phyloP scores from a whole-genome alignment of 108 stramenopile genomes.

The Skeletonema costatum region DNA sequence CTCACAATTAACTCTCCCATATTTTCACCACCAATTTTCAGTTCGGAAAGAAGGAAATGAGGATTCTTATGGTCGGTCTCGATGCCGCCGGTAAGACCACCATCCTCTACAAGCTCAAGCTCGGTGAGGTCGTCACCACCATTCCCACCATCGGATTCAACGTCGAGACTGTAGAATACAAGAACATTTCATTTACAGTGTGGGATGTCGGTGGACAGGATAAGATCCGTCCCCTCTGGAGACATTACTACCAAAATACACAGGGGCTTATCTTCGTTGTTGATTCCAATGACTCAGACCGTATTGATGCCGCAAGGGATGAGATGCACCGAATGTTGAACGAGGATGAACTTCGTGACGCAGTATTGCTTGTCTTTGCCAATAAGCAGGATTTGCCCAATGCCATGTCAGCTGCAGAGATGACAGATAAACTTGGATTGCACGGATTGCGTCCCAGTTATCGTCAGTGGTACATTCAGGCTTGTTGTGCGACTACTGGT shows the following conservation, averaged over 20 bases:
- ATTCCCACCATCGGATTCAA: constrained; percentile 99
- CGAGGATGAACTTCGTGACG: constrained; percentile 95
- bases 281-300: constrained; percentile 97
- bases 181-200: constrained; percentile 93
- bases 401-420: constrained; percentile 94
- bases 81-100: constrained; percentile 99
- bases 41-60: constrained; percentile 99
- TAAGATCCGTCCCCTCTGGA: constrained; percentile 98
- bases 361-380: constrained; percentile 95
- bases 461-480: constrained; percentile 98
- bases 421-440: constrained; percentile 95
- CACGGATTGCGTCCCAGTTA: constrained; percentile 90
- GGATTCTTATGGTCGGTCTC: constrained; percentile 99
- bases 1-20: background rate
- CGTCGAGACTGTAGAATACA: constrained; percentile 96
- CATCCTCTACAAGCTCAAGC: constrained; percentile 99
- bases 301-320: constrained; percentile 94
- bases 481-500: constrained; percentile 97
- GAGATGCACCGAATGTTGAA: constrained; percentile 96
- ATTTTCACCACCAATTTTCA: constrained; percentile 12
- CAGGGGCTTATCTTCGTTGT: constrained; percentile 98
- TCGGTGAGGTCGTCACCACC: constrained; percentile 98
- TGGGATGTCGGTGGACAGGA: constrained; percentile 99
- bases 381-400: constrained; percentile 98
- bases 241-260: constrained; percentile 99